Evolutionary conservation across 306 rosid genomes (phyloP).

Genomic region (Rosa chinensis): DNA sequence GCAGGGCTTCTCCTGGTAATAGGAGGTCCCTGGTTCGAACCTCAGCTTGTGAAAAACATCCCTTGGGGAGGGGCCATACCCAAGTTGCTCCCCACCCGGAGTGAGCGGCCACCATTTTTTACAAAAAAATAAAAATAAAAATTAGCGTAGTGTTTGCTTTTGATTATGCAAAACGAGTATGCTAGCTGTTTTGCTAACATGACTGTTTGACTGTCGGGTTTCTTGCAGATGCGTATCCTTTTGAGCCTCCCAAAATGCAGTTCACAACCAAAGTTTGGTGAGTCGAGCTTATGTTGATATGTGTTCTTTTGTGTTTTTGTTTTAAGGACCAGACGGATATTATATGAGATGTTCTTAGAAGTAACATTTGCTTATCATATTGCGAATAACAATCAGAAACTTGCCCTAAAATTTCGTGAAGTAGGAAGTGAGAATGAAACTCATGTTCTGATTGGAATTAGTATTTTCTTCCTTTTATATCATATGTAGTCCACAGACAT

Average conservation of each 20-base stretch:
- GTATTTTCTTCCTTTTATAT: not conserved
- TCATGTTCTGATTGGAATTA: not conserved
- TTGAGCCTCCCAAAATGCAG: constrained; percentile 97
- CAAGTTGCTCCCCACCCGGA: too few relatives aligned
- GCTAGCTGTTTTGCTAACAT: constrained; percentile 3
- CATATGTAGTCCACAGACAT: not conserved
- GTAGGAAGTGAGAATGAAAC: not conserved
- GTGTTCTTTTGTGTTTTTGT: not conserved
- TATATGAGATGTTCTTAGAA: not conserved
- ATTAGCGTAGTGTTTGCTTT: not conserved
- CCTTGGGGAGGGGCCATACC: too few relatives aligned
- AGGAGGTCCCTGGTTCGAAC: too few relatives aligned
- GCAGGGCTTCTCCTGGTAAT: too few relatives aligned
- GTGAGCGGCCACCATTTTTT: too few relatives aligned
- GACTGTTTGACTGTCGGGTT: not conserved
- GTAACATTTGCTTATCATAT: not conserved
- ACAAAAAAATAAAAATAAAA: too few relatives aligned
- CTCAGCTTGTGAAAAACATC: too few relatives aligned
- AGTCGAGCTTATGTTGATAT: constrained; percentile 1
- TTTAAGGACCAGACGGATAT: not conserved
- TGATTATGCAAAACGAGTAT: not conserved
- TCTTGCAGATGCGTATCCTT: constrained; percentile 90
- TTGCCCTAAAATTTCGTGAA: not conserved
- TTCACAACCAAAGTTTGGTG: constrained; percentile 96
- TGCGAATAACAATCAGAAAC: not conserved